phyloP scores from a whole-genome alignment of 2,329 filamentous ascomycete genomes.

The Lachnellula subtilissima region DNA sequence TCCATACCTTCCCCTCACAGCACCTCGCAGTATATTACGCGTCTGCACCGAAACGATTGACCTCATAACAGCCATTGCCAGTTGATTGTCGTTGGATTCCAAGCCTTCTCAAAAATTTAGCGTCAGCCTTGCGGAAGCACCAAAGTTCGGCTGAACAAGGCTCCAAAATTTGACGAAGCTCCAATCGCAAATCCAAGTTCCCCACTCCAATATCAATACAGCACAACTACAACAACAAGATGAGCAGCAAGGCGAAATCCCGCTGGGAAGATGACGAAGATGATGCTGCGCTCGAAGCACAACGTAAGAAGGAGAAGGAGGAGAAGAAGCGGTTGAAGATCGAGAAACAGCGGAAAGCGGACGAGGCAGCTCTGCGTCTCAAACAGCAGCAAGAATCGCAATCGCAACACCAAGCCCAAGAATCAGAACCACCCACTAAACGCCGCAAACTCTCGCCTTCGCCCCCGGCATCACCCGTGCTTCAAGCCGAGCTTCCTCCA shows the following conservation, averaged over 20 bases:
- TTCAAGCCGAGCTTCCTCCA: slow-evolving; percentile 33
- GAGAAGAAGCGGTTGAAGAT: slow-evolving; percentile 81
- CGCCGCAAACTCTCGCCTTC: slow-evolving; percentile 48
- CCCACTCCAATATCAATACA: not conserved
- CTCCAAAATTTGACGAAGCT: slow-evolving; percentile 4
- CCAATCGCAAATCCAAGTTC: slow-evolving; percentile 1
- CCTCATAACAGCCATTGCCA: slow-evolving; percentile 21
- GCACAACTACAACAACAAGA: slow-evolving; percentile 13
- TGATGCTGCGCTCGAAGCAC: slow-evolving; percentile 68
- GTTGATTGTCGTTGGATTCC: slow-evolving; percentile 14
- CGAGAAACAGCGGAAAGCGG: slow-evolving; percentile 69
- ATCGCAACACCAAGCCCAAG: slow-evolving; percentile 18
- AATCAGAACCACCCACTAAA: slow-evolving; percentile 47
- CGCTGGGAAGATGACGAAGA: slow-evolving; percentile 86
- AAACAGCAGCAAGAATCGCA: slow-evolving; percentile 28
- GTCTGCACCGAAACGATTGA: slow-evolving; percentile 23
- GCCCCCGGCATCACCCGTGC: slow-evolving; percentile 9
- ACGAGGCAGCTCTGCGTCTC: slow-evolving; percentile 38
- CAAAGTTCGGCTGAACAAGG: slow-evolving; percentile 3
- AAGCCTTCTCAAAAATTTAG: not conserved
- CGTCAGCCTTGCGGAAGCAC: not conserved
- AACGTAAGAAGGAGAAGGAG: slow-evolving; percentile 77
- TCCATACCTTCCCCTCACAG: slow-evolving; percentile 16
- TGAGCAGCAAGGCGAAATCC: slow-evolving; percentile 44
- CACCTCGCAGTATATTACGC: slow-evolving; percentile 22